phyloP scores from a whole-genome alignment of 257 asterid genomes.

The Solanum chmielewskii region DNA sequence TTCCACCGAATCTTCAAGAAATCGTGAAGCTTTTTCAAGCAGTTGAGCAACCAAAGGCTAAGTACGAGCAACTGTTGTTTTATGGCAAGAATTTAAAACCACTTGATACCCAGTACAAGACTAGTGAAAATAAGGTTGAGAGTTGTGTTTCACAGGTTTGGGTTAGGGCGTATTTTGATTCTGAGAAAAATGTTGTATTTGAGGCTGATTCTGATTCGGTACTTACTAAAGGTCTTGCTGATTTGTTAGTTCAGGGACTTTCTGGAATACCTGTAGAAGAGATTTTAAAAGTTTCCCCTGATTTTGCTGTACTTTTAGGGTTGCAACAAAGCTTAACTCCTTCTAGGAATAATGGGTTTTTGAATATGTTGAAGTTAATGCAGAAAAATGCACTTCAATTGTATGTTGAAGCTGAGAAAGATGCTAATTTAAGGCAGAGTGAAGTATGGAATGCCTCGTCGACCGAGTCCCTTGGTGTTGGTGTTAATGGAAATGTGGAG shows the following conservation, averaged over 20 bases:
- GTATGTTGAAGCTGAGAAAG: conserved; percentile 37
- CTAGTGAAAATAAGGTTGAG: conserved; percentile 51
- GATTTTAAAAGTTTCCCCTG: conserved; percentile 62
- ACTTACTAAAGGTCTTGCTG: conserved; percentile 79
- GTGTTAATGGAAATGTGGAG: conserved; percentile 8
- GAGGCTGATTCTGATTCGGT: conserved; percentile 88
- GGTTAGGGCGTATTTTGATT: conserved; percentile 57
- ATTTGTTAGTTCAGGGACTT: conserved; percentile 76
- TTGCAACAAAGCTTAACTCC: conserved; percentile 68
- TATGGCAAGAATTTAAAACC: conserved; percentile 59
- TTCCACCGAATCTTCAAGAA: conserved; percentile 75
- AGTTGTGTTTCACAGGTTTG: conserved; percentile 90
- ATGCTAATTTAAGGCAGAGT: conserved; percentile 1
- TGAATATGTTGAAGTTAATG: conserved; percentile 88
- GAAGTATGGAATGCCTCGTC: neutral
- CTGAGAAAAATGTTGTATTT: conserved; percentile 48
- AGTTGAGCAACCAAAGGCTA: conserved; percentile 58
- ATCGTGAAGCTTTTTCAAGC: conserved; percentile 55
- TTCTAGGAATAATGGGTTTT: conserved; percentile 76
- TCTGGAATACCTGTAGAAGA: conserved; percentile 64
- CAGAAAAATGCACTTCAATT: conserved; percentile 67
- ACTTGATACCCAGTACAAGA: conserved; percentile 41
- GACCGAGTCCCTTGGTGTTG: neutral
- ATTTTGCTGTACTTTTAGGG: conserved; percentile 65
- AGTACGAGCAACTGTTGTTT: conserved; percentile 60